Evolutionary conservation across 345 rosid species (phyloP).

Genomic region (Acer negundo): DNA sequence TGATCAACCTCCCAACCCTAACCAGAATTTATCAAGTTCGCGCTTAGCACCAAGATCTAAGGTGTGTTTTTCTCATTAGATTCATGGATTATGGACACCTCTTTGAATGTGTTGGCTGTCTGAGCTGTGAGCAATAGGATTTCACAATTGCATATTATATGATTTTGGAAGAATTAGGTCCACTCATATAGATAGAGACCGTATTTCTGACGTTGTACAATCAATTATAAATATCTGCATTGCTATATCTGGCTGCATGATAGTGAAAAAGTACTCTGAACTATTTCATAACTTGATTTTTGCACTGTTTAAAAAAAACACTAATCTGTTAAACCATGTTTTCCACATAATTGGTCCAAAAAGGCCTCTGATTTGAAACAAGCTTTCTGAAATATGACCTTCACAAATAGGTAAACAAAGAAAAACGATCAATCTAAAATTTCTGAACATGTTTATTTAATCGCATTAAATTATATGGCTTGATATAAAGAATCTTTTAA

Average conservation of each 20-base stretch:
- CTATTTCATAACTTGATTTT: constrained; percentile 2
- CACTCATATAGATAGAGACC: neutral
- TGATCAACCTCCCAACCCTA: constrained; percentile 87
- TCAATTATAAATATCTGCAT: constrained; percentile 8
- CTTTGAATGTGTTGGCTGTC: constrained; percentile 10
- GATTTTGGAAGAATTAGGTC: neutral
- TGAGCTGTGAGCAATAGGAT: constrained; percentile 11
- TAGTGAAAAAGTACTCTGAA: neutral
- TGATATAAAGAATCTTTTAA: neutral
- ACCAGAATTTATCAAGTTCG: constrained; percentile 72
- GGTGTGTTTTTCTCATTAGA: constrained; percentile 46
- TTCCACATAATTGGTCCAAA: neutral
- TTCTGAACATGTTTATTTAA: neutral
- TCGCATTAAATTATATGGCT: neutral
- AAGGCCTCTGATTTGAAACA: neutral
- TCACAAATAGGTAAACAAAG: neutral
- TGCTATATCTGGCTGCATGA: neutral
- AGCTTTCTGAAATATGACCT: neutral
- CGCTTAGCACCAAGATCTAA: constrained; percentile 75
- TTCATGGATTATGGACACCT: constrained; percentile 2
- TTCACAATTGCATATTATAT: constrained; percentile 1
- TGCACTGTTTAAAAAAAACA: neutral
- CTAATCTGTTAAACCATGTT: too few species aligned
- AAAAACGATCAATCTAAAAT: neutral
- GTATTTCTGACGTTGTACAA: neutral